Evolutionary conservation across 1,284 basidiomycete genomes (phyloP), one percentile per base, ranked within the genome.

Genomic region (Porodaedalea pini): DNA sequence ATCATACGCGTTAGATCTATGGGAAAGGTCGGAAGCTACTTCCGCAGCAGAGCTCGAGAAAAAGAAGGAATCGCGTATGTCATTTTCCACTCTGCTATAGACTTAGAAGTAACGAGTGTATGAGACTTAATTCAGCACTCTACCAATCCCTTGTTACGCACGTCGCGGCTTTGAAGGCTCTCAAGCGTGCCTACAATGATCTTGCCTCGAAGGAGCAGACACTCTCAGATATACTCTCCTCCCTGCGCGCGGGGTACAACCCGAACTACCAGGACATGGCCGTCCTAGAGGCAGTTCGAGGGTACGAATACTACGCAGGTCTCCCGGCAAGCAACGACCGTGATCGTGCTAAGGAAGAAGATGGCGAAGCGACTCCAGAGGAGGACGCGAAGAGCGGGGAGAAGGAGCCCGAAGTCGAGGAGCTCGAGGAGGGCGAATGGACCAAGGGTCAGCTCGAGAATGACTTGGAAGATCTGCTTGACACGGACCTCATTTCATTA

Each of bases 241-340:
- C 87, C 36, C 81, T 99, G 2, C 83, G 91, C 10, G 81, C 82
- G 7, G 88, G 88, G 0, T 98, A 98, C 76, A 99, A 99, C 71
- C 96, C 96, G 21, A 99, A 99, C 72, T 98, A 98, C 71, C 92
- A 96, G 71, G 96, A 99, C 69, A 98, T 99, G 96, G 95, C 93
- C 7, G 96, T 98, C 58, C 85, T 98, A 41, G 94, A 95, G 64
- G 95, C 96, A 15, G 94, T 98, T 5, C 86, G 94, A 45, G 94
- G 94, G 10, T 98, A 92, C 85, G 90, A 93, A 67, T 83, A 87
- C 57, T 82, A 87, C n/a, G 83, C 84, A 13, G 85, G 85, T 1
- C 72, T 88, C 13, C 83, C 83, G 1, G 85, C 86, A 57, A 84
- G 87, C 68, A 81, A 85, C 59, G 85, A 85, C 51, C 52, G 57